These are phyloP conservation scores for Phyllostachys edulis DNA, from an alignment of 176 grass and related monocot genomes.

Conservation along the genomic window DNA sequence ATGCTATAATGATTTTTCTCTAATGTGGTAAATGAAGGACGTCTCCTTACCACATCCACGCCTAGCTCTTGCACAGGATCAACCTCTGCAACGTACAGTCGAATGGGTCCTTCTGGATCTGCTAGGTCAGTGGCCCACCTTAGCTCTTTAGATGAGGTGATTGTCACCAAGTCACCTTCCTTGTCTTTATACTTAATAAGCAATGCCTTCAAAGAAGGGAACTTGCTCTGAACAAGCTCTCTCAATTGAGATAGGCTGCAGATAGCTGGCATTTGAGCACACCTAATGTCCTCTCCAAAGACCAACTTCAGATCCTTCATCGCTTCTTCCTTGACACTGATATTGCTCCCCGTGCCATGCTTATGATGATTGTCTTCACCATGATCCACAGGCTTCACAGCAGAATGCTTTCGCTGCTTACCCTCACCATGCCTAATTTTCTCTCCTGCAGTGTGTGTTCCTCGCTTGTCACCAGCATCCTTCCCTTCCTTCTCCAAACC, in stretches of 20 bases:
- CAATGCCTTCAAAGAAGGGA: slow-evolving; percentile 55
- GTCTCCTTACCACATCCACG: slow-evolving; percentile 38
- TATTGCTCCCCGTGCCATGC: not conserved
- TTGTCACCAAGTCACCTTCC: slow-evolving; percentile 66
- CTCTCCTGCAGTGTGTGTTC: not conserved
- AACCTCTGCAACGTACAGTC: slow-evolving; percentile 51
- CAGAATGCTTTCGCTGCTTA: slow-evolving; percentile 17
- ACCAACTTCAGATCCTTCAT: slow-evolving; percentile 62
- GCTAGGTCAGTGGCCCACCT: slow-evolving; percentile 42
- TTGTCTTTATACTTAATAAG: slow-evolving; percentile 73
- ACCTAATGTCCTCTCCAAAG: slow-evolving; percentile 72
- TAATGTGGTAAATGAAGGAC: slow-evolving; percentile 36
- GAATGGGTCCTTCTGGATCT: slow-evolving; percentile 40
- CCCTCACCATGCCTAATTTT: not conserved
- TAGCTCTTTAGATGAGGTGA: slow-evolving; percentile 66
- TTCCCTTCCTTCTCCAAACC: not conserved
- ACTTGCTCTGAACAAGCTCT: slow-evolving; percentile 59
- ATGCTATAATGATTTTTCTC: slow-evolving; percentile 38
- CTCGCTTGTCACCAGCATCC: not conserved
- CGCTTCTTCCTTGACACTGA: slow-evolving; percentile 31
- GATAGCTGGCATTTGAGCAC: slow-evolving; percentile 50
- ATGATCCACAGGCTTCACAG: slow-evolving; percentile 9
- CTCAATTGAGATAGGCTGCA: slow-evolving; percentile 54
- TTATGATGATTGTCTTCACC: slow-evolving; percentile 27
- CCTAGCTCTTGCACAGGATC: slow-evolving; percentile 49